These are phyloP conservation scores for Scenedesmus sp. DNA, from an alignment of 163 green algal genomes.

Conservation along the genomic window DNA sequence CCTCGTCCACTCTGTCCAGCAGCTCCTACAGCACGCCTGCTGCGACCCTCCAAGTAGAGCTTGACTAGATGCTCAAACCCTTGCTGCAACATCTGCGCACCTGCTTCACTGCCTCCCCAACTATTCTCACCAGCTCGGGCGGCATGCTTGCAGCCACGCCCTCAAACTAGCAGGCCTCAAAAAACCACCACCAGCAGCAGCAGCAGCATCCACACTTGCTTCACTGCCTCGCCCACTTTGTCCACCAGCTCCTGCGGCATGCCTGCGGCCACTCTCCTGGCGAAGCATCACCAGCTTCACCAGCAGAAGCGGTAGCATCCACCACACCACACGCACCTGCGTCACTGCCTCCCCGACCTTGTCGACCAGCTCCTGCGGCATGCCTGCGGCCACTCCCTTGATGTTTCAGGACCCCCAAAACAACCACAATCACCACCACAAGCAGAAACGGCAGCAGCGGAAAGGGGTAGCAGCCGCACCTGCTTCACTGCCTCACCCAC, in stretches of 20 bases:
- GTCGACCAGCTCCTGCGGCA: conserved; percentile 67
- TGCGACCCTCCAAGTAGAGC: too few relatives aligned
- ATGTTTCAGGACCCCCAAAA: not conserved
- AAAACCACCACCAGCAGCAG: not conserved
- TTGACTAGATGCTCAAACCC: too few relatives aligned
- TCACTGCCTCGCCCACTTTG: not conserved
- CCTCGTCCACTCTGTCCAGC: conserved; percentile 69
- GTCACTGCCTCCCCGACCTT: conserved; percentile 69
- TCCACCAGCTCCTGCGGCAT: not conserved
- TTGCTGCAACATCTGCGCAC: conserved; percentile 1
- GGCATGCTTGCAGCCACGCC: conserved; percentile 67
- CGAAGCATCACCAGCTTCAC: too few relatives aligned
- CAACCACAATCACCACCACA: not conserved
- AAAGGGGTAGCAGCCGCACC: conserved; percentile 22
- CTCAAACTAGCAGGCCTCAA: conserved; percentile 51
- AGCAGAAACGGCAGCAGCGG: not conserved
- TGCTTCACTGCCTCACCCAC: conserved; percentile 64
- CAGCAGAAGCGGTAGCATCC: too few relatives aligned
- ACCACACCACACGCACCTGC: not conserved
- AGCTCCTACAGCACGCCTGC: too few relatives aligned
- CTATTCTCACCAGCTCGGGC: conserved; percentile 68
- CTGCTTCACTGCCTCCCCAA: conserved; percentile 61
- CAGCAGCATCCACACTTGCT: not conserved
- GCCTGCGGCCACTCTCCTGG: not conserved
- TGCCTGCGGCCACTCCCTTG: conserved; percentile 62